Base-by-base conservation (phyloP, 2,329 filamentous ascomycete genomes). In the Aspergillus calidoustus region DNA sequence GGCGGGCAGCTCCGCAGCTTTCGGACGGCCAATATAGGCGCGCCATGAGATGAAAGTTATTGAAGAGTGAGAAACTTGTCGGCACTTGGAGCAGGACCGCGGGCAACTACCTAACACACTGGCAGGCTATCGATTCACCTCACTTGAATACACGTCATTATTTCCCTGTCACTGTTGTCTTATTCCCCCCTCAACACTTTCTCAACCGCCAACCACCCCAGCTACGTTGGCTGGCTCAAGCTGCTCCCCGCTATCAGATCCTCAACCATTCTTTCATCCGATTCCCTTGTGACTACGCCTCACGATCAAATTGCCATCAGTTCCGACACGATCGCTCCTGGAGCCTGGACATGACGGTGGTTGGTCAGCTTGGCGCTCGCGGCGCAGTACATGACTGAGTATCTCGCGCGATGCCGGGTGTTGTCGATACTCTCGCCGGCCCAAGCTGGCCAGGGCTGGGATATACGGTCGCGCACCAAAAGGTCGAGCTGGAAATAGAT, bases 401-500 rank as follows among this genome's bases (percentile, higher is more conserved):
- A 70, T 67, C 58, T 64, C 67, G 69, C 71, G 71, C 69, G 63
- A 79, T 79, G 76, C 76, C 76, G 61, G 76, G 76, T 66, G 70
- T 77, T 64, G 71, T 79, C 57, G 76, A 79, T 60, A 71, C 70
- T 59, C 68, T 70, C 44, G 65, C 66, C 51, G 70, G 68, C 57
- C 68, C 72, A 58, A 63, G 64, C 60, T 71, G 70, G 68, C 67
- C 71, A 54, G 71, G 70, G 31, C 69, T 75, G 62, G 80, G 80
- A 43, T 88, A 84, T 71, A 81, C 82, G 52, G 81, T 98, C 61
- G 84, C 92, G 58, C 90, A 93, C 78, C 94, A 98, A 79, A 91
- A 91, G 75, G 89, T 99, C 54, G 89, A 93, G 70, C 83, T 99
- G 63, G 93, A 98, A 71, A 83, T 99, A 73, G 91, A 96, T 79